Evolutionary conservation across 805 yeast genomes (phyloP), one percentile per base, ranked within the genome.

Genomic region (Candida boleticola): DNA sequence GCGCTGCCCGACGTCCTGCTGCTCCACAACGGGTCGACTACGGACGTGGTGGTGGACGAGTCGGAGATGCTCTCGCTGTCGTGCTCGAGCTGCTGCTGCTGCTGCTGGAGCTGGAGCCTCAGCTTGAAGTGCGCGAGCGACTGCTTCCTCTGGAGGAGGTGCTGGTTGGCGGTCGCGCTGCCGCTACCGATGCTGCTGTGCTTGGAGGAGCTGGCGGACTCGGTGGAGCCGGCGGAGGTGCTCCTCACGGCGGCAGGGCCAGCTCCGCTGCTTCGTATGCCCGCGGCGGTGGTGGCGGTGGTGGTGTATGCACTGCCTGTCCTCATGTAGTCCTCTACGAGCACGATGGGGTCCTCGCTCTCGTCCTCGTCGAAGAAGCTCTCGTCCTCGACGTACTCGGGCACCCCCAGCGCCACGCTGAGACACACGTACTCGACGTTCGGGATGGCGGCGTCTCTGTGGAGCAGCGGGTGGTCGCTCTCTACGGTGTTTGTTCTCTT

Each of bases 321-420:
- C n/a, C 64, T 60, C 47, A 80, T 66, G 53, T 80, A 80, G 50
- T 80, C 85, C 50, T 80, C 85, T 7, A 80, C 73, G 16, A 80
- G 55, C 1, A 79, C 79, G 13, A 66, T 68, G 7, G 68, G 74
- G 36, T 66, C 71, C 29, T 64, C 62, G 11, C 48, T 48, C 18
- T 59, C 64, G 5, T 52, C 61, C 17, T 38, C 49, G n/a, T 45
- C 43, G 21, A 38, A 25, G 41, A 31, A 26, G 35, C 39, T 29
- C 17, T 46, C 50, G 20, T 47, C 49, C 9, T 49, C 51, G 11
- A 46, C 47, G 30, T 17, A 31, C 21, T 31, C 35, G 18, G 35
- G 35, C 7, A 23, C 27, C 7, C 27, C 27, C n/a, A n/a, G n/a
- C 14, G 11, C 14, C 5, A 9, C 18, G 13, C 21, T 6, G 13